Conservation (phyloP, 228 moss, liverwort and hornwort genomes). For the Sphagnum fallax region DNA sequence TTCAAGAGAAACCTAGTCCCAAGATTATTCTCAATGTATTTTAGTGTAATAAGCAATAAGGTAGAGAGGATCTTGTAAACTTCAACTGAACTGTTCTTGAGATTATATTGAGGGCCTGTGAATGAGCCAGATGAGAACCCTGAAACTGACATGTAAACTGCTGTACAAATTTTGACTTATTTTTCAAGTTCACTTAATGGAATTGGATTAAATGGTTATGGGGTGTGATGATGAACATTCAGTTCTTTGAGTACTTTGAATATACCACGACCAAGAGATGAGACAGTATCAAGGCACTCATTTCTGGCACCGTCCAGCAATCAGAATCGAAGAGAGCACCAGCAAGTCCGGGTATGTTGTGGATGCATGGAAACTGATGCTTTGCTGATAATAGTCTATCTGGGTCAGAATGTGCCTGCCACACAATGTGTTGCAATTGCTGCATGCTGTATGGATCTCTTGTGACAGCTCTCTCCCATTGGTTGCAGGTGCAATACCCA, state of each 20-base stretch:
- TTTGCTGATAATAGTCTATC: conserved; percentile 1
- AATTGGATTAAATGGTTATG: too few species aligned
- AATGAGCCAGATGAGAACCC: too few species aligned
- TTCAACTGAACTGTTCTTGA: too few species aligned
- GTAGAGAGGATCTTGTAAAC: too few species aligned
- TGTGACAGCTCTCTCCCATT: conserved; percentile 1
- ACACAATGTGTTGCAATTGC: not conserved
- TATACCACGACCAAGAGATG: conserved; percentile 84
- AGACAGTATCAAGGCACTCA: conserved; percentile 90
- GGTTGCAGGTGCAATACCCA: conserved; percentile 86
- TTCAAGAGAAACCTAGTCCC: too few species aligned
- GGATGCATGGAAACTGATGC: conserved; percentile 4
- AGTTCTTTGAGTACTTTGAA: conserved; percentile 72
- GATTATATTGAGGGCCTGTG: too few species aligned
- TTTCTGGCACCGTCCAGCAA: conserved; percentile 51
- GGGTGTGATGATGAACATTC: conserved; percentile 1
- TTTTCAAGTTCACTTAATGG: too few species aligned
- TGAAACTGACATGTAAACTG: too few species aligned
- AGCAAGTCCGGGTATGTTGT: conserved; percentile 52
- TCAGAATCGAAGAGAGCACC: conserved; percentile 45
- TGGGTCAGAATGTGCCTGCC: not conserved
- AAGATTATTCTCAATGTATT: too few species aligned
- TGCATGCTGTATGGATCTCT: not conserved
- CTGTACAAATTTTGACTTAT: too few species aligned
- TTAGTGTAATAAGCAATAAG: too few species aligned